Base-by-base conservation (phyloP, 1,284 basidiomycete genomes). In the Puccinia polysora region DNA sequence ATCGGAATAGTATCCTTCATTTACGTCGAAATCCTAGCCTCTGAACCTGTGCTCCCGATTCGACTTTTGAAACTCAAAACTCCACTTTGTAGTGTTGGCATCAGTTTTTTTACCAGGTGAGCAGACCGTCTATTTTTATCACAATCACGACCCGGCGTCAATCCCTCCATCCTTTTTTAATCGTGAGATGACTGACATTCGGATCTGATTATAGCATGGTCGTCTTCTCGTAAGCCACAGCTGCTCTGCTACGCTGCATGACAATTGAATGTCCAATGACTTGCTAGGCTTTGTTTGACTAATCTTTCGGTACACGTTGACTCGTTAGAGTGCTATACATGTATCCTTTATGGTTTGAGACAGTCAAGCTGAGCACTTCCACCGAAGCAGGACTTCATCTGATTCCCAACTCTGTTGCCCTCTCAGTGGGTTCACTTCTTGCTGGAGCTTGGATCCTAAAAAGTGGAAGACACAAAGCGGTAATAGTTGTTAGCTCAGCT, bases 311-410 rank as follows among this genome's bases (percentile, higher is more conserved):
- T 6, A 50, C 18, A 56, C 12, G 38, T 45, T n/a, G n/a, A n/a
- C n/a, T n/a, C n/a, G 4, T 5, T 23, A 69, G 67, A 20, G 56
- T 69, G 10, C 32, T 59, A 18, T 77, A 76, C 72, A 76, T 78
- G 64, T 78, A 75, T 45, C 79, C 79, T 0, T 75, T 80, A 36
- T 78, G 65, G 74, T 79, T 80, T 74, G 79, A 80, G 55, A 75
- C 77, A 15, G 79, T 80, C 23, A 77, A 75, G 30, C 74, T 76
- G 53, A 72, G 76, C 58, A 73, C 75, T 5, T 73, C 78, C 3
- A 76, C 76, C 1, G 36, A 73, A 32, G 77, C 79, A 1, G 79
- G 79, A 0, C 53, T 76, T 8, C 79, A 79, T 55, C 74, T 80
- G 49, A 76, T 80, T 28, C 79, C 79, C 1, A 77, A 79, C 72